Base-by-base conservation (phyloP, 2,329 filamentous ascomycete genomes). In the Cladosporium sp. region DNA sequence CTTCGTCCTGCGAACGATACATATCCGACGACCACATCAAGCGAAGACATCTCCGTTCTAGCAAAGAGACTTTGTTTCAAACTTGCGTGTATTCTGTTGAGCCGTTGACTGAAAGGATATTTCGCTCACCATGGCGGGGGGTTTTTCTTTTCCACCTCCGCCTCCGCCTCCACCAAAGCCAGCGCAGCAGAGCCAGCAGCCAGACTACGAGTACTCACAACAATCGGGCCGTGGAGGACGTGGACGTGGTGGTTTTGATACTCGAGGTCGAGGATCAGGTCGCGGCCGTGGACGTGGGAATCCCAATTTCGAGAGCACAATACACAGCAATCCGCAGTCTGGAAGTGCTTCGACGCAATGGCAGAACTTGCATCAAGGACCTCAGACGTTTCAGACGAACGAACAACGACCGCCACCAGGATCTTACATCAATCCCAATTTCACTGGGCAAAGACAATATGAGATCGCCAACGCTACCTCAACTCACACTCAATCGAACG, bases 141-240 rank as follows among this genome's bases (percentile, higher is more conserved):
- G 63, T 54, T 63, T 77, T 69, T 70, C 68, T 14, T 77, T 76
- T 48, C 74, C 74, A n/a, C 74, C 74, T 40, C 74, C 74, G 32
- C 75, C 75, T 37, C 74, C 75, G 37, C 69, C 69, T 45, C 68
- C 68, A 18, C 65, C 66, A 14, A 66, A 65, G 45, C 49, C 43
- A 5, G 43, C 28, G 13, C 14, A 19, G 8, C 43, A 45, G 16
- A 14, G 10, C 48, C 62, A 33, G 35, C 58, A 19, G 49, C 49
- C 42, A 49, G 54, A 44, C n/a, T 56, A 57, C 14, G 65, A 54
- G 16, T 46, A 48, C 55, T 38, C 46, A 38, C 44, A 53, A 11
- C 57, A 56, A 43, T 28, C 63, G 43, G 52, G 56, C 43, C 49
- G 63, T 59, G 53, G 59, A 59, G 54, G 52, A 14, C 61, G 68